These are phyloP conservation scores for maize (Zea mays) DNA, from an alignment of 176 grass and related monocot genomes.

Conservation along the genomic window Zm-B73-REFERENCE-NAM-5.0 NC_050100.1:61653501-61654000, in stretches of 20 bases:
- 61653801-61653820: not conserved
- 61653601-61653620: slow-evolving; percentile 17
- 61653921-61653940: slow-evolving; percentile 21
- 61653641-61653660: not conserved
- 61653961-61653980: no score
- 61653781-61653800: not conserved
- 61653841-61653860: no score
- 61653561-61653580: no score
- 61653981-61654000: no score
- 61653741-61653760: not conserved
- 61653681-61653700: slow-evolving; percentile 11
- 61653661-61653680: slow-evolving; percentile 39
- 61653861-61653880: slow-evolving; percentile 3
- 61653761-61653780: not conserved
- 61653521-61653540: no score
- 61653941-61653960: not conserved
- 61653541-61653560: no score
- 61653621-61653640: not conserved
- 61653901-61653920: slow-evolving; percentile 12
- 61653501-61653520: no score
- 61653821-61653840: not conserved
- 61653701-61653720: slow-evolving; percentile 20
- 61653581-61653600: not conserved
- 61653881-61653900: not conserved
- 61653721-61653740: not conserved